Conservation (phyloP, 305 asterid genomes). For the Fraxinus sp. region DNA sequence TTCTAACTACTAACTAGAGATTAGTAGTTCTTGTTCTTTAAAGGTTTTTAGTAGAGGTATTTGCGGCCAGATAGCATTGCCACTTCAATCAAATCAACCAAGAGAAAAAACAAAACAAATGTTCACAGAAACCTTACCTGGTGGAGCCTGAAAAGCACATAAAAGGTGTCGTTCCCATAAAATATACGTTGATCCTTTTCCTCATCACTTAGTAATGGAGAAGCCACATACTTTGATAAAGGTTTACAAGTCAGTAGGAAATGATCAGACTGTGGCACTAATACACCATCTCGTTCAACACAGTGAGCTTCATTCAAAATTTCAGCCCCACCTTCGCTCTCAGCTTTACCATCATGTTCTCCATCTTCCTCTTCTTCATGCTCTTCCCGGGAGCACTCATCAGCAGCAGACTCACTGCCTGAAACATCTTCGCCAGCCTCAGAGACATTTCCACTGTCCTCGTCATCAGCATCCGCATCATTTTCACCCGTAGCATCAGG, state of each 20-base stretch:
- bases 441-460: slow-evolving; percentile 77
- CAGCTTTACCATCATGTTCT: slow-evolving; percentile 74
- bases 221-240: slow-evolving; percentile 64
- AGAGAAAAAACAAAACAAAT: not conserved
- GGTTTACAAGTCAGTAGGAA: slow-evolving; percentile 75
- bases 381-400: slow-evolving; percentile 81
- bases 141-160: slow-evolving; percentile 91
- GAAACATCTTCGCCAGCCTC: slow-evolving; percentile 87
- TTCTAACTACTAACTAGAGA: not conserved
- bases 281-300: slow-evolving; percentile 23
- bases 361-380: slow-evolving; percentile 82
- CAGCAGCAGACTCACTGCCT: slow-evolving; percentile 92
- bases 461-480: slow-evolving; percentile 59
- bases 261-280: slow-evolving; percentile 59
- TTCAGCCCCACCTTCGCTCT: slow-evolving; percentile 95
- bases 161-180: slow-evolving; percentile 86
- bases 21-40: not conserved
- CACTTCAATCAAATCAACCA: not conserved
- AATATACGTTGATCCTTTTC: slow-evolving; percentile 51
- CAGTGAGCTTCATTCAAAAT: slow-evolving; percentile 47
- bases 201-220: slow-evolving; percentile 39
- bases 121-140: slow-evolving; percentile 51
- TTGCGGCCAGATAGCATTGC: not conserved
- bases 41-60: not conserved
- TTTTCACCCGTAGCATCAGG: slow-evolving; percentile 73